Evolutionary conservation across 1,139 yeast species (phyloP).

Genomic region (Candida sanyaensis): DNA sequence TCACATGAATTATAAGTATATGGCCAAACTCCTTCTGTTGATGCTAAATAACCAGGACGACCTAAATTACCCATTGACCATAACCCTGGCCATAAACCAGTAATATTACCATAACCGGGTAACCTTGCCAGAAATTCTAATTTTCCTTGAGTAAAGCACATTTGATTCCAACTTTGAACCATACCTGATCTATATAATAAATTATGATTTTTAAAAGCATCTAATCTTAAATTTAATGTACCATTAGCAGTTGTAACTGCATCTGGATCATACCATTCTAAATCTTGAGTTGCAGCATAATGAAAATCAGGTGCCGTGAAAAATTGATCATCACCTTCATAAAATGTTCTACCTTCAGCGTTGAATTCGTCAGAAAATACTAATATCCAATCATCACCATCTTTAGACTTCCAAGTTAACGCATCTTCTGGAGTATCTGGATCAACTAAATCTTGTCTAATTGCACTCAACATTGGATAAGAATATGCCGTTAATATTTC

Average conservation of each 20-base stretch:
- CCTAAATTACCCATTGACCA: conserved; percentile 89
- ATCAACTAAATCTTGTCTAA: conserved; percentile 65
- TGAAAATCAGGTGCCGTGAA: conserved; percentile 76
- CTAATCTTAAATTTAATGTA: conserved; percentile 61
- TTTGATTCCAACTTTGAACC: conserved; percentile 81
- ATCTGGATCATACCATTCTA: conserved; percentile 90
- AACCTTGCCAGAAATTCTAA: conserved; percentile 68
- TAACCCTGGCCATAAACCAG: conserved; percentile 87
- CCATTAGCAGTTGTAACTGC: conserved; percentile 73
- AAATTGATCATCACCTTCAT: conserved; percentile 80
- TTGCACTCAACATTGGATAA: conserved; percentile 62
- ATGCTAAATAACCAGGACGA: conserved; percentile 76
- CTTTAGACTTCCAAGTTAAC: too few relatives aligned
- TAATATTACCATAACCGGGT: conserved; percentile 70
- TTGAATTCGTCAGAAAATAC: conserved; percentile 85
- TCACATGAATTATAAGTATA: conserved; percentile 81
- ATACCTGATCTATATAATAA: conserved; percentile 81
- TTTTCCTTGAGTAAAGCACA: conserved; percentile 78
- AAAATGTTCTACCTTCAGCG: conserved; percentile 79
- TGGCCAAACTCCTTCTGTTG: conserved; percentile 89
- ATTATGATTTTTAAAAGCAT: conserved; percentile 70
- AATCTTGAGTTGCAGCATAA: conserved; percentile 78
- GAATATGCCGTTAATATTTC: conserved; percentile 56
- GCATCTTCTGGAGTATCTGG: conserved; percentile 75
- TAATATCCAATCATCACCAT: conserved; percentile 60